phyloP scores from a whole-genome alignment of 805 yeast species.

The Teunomyces tritomae region DNA sequence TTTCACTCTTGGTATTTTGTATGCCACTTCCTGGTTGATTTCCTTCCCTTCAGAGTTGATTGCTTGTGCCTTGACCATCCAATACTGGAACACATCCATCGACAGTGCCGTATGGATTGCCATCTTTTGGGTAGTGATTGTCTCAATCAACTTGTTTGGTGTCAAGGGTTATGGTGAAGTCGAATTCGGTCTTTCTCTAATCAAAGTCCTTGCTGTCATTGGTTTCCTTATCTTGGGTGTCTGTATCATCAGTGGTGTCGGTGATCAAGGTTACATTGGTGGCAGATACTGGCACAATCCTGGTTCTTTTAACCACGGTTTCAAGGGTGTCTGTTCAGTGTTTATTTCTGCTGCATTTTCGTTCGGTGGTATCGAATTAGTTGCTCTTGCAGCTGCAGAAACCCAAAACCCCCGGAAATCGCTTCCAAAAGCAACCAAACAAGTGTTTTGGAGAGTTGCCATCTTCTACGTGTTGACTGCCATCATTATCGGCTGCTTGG shows the following conservation, averaged over 20 bases:
- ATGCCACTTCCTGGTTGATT: conserved; percentile 34
- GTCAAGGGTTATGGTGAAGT: conserved; percentile 33
- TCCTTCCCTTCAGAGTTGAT: conserved; percentile 31
- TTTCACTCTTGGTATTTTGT: conserved; percentile 51
- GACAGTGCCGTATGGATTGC: conserved; percentile 40
- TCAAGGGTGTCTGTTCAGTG: conserved; percentile 22
- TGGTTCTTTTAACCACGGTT: conserved; percentile 20
- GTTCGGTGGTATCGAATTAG: conserved; percentile 60
- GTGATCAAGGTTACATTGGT: conserved; percentile 19
- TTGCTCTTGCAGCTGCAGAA: conserved; percentile 59
- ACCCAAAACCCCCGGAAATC: conserved; percentile 54
- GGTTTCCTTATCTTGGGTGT: conserved; percentile 31
- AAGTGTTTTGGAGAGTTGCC: conserved; percentile 54
- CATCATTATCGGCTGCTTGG: conserved; percentile 35
- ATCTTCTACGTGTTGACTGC: conserved; percentile 38
- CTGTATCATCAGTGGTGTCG: conserved; percentile 32
- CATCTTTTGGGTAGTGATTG: conserved; percentile 31
- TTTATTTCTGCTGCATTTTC: conserved; percentile 58
- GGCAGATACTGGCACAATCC: conserved; percentile 22
- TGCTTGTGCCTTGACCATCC: conserved; percentile 35
- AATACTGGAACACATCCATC: conserved; percentile 31
- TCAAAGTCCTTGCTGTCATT: conserved; percentile 26
- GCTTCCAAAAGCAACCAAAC: conserved; percentile 55
- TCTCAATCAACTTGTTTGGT: conserved; percentile 35
- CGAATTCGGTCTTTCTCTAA: conserved; percentile 23